Conservation (phyloP, 1,284 basidiomycete species). For the Fomes fomentarius region DNA sequence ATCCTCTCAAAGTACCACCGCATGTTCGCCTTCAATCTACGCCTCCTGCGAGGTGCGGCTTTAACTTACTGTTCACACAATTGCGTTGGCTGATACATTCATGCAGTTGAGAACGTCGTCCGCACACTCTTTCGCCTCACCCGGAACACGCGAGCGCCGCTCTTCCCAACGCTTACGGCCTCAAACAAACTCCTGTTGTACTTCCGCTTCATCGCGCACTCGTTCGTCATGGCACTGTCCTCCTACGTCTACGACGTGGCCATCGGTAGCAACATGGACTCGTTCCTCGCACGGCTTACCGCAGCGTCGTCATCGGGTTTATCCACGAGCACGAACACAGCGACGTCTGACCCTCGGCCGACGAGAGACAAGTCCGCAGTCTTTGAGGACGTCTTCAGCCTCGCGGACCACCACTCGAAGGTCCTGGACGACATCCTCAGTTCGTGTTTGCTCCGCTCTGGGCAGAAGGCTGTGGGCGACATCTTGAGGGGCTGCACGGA, state of each 20-base stretch:
- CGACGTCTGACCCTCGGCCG: background rate
- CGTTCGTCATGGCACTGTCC: conserved; percentile 67
- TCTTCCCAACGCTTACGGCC: conserved; percentile 63
- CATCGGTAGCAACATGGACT: conserved; percentile 74
- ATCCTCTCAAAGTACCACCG: conserved; percentile 85
- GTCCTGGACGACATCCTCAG: conserved; percentile 78
- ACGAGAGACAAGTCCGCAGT: background rate
- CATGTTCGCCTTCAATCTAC: conserved; percentile 77
- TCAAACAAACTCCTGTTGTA: conserved; percentile 59
- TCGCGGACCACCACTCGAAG: conserved; percentile 70
- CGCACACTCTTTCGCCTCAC: conserved; percentile 69
- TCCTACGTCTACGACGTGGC: conserved; percentile 78
- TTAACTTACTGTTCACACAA: too few species aligned
- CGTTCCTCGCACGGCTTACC: conserved; percentile 50
- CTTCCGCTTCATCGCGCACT: conserved; percentile 74
- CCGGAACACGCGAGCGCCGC: conserved; percentile 40
- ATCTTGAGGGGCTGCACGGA: conserved; percentile 69
- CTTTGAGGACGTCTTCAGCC: conserved; percentile 78
- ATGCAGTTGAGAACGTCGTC: conserved; percentile 71
- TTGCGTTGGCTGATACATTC: conserved; percentile 5
- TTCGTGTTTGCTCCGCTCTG: conserved; percentile 76
- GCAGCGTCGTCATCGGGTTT: conserved; percentile 28
- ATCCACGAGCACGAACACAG: background rate
- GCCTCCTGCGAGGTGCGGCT: conserved; percentile 76
- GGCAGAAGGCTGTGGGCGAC: conserved; percentile 70